Evolutionary conservation across 2,329 filamentous ascomycete genomes (phyloP).

Genomic region (Calonectria montana): DNA sequence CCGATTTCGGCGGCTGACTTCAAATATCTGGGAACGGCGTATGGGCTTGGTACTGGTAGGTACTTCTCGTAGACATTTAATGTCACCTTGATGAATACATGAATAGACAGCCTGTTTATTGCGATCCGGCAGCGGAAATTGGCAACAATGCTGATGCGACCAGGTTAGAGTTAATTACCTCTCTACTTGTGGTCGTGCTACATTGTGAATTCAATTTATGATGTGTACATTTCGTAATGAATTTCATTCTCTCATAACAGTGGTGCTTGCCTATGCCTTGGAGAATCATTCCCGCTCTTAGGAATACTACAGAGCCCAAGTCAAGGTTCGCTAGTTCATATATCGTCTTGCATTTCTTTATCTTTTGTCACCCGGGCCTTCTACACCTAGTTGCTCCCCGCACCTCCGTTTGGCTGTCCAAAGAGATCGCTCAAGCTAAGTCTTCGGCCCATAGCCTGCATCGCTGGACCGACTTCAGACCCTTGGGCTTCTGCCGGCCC

Average conservation of each 20-base stretch:
- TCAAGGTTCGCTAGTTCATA: neutral
- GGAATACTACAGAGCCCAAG: neutral
- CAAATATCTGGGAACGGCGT: conserved; percentile 41
- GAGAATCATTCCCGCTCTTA: neutral
- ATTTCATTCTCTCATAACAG: neutral
- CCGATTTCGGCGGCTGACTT: conserved; percentile 14
- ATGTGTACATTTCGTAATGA: neutral
- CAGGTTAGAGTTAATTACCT: neutral
- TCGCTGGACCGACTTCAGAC: conserved; percentile 53
- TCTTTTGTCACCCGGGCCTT: neutral
- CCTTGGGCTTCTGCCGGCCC: conserved; percentile 44
- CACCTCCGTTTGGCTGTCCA: conserved; percentile 44
- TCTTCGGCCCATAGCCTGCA: conserved; percentile 57
- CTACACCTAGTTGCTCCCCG: conserved; percentile 32
- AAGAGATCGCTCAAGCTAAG: conserved; percentile 61
- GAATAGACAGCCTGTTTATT: conserved; percentile 38
- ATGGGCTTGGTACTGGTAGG: conserved; percentile 36
- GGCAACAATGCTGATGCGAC: neutral
- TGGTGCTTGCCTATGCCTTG: neutral
- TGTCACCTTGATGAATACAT: conserved; percentile 36
- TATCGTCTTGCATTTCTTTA: neutral
- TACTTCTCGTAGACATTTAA: conserved; percentile 42
- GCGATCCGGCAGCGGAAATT: conserved; percentile 5
- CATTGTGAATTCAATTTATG: neutral
- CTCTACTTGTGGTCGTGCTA: neutral